Base-by-base conservation (phyloP, 1,284 basidiomycete species). In the Microbotryomycetes sp. region DNA sequence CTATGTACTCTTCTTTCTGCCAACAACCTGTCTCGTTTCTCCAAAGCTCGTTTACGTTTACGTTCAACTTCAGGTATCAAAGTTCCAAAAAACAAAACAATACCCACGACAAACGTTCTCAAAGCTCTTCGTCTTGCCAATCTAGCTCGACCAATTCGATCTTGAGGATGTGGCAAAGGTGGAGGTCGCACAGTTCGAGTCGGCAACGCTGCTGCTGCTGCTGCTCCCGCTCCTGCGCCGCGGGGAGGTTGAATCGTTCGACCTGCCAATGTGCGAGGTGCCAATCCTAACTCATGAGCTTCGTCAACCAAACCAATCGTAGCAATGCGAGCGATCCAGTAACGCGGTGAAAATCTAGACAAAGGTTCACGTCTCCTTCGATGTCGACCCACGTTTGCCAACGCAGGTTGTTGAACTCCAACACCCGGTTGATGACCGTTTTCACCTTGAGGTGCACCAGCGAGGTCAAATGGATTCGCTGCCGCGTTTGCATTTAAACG, bases 31-130 rank as follows among this genome's bases (percentile, higher is more conserved):
- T 70, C 68, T 29, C 73, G 47, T 63, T 72, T 72, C 56, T 73
- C 69, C 29, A 74, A 52, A 19, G 72, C 72, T 50, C 67, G 67
- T 48, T 66, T 68, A 28, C 73, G 29, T 55, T 73, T 68, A 30
- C 70, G 58, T 56, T 74, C 73, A 15, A 74, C 67, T 49, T 73
- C 73, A 0, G 73, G 73, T 26, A 66, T 60, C 12, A 74, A 58
- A 3, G 72, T 74, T 23, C 67, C 72, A 6, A 73, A 28, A 57
- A 74, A 74, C 22, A 74, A 59, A 6, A 74, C 66, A 19, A 65
- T 3, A 23, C 60, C 64, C 3, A 60, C 31, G 7, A 32, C 1
- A 7, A 61, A 52, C n/a, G 45, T 58, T 29, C 59, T 48, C 22
- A 47, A 4, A 5, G 49, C 56, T n/a, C 52, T 31, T 15, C 52